Conservation (phyloP, 768 basidiomycete species). For the Phylloporus sp. region DNA sequence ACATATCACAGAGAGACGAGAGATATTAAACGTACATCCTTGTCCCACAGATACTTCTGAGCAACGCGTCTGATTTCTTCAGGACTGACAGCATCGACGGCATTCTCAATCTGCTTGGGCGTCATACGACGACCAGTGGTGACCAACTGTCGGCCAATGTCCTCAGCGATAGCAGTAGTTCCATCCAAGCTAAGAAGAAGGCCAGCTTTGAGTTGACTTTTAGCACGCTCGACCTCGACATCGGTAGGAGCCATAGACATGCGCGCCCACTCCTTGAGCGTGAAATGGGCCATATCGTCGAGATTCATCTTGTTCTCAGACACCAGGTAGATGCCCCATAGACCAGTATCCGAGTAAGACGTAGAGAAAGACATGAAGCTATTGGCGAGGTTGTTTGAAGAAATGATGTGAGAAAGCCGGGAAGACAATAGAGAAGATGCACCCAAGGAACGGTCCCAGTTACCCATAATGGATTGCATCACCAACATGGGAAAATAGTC, state of each 20-base stretch:
- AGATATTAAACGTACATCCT: constrained; percentile 58
- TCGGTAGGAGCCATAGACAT: constrained; percentile 85
- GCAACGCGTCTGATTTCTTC: constrained; percentile 93
- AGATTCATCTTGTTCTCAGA: constrained; percentile 92
- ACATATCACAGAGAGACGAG: constrained; percentile 13
- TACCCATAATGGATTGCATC: constrained; percentile 96
- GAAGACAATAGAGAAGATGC: constrained; percentile 86
- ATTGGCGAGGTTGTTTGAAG: constrained; percentile 93
- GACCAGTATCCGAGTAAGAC: constrained; percentile 95
- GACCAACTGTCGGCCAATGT: constrained; percentile 96
- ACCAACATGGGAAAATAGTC: constrained; percentile 99
- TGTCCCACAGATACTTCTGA: constrained; percentile 96
- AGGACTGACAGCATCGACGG: constrained; percentile 81
- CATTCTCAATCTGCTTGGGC: constrained; percentile 89
- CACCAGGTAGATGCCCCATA: constrained; percentile 98
- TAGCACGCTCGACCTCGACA: constrained; percentile 92
- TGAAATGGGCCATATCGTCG: constrained; percentile 92
- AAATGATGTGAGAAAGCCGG: constrained; percentile 85
- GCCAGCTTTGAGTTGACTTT: constrained; percentile 96
- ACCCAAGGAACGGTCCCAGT: constrained; percentile 98
- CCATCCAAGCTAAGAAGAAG: constrained; percentile 88
- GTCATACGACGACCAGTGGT: constrained; percentile 88
- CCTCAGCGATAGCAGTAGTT: constrained; percentile 95
- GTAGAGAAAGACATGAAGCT: constrained; percentile 99
- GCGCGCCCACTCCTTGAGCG: constrained; percentile 90